Conservation (phyloP, 2,329 filamentous ascomycete genomes). For the Teratosphaeria viscida region DNA sequence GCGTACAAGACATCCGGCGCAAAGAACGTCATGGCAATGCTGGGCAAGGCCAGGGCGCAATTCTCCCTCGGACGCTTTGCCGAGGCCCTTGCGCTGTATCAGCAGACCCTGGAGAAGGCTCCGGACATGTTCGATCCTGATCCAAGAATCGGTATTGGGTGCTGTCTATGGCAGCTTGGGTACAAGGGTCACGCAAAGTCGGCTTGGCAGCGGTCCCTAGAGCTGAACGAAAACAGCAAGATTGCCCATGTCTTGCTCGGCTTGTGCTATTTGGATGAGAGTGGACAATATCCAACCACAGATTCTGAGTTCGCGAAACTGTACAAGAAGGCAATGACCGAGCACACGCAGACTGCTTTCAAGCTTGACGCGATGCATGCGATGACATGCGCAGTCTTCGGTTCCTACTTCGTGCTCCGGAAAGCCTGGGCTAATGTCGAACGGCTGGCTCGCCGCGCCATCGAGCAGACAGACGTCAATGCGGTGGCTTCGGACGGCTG, state of each 20-base stretch:
- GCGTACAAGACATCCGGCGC: slow-evolving; percentile 73
- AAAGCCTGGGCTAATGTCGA: slow-evolving; percentile 76
- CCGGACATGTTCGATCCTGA: slow-evolving; percentile 86
- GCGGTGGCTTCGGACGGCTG: slow-evolving; percentile 94
- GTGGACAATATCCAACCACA: slow-evolving; percentile 69
- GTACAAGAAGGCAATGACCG: slow-evolving; percentile 89
- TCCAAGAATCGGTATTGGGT: slow-evolving; percentile 89
- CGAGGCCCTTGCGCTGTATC: slow-evolving; percentile 75
- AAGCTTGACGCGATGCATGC: slow-evolving; percentile 88
- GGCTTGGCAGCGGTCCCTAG: slow-evolving; percentile 81
- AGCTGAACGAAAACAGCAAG: slow-evolving; percentile 76
- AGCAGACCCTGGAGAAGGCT: slow-evolving; percentile 75
- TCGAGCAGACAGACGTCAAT: slow-evolving; percentile 92
- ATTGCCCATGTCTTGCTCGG: slow-evolving; percentile 83
- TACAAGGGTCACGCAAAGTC: slow-evolving; percentile 85
- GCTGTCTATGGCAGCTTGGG: slow-evolving; percentile 93
- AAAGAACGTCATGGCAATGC: slow-evolving; percentile 81
- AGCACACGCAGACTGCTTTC: slow-evolving; percentile 88
- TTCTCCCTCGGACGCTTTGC: slow-evolving; percentile 80
- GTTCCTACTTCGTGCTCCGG: slow-evolving; percentile 75
- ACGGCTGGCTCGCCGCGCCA: slow-evolving; percentile 78
- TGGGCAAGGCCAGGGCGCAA: slow-evolving; percentile 78
- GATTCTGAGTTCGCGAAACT: slow-evolving; percentile 74
- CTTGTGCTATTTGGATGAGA: slow-evolving; percentile 79
- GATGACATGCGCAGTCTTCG: slow-evolving; percentile 81